Evolutionary conservation across 108 stramenopile genomes (phyloP).

Genomic region (Cylindrotheca closterium): DNA sequence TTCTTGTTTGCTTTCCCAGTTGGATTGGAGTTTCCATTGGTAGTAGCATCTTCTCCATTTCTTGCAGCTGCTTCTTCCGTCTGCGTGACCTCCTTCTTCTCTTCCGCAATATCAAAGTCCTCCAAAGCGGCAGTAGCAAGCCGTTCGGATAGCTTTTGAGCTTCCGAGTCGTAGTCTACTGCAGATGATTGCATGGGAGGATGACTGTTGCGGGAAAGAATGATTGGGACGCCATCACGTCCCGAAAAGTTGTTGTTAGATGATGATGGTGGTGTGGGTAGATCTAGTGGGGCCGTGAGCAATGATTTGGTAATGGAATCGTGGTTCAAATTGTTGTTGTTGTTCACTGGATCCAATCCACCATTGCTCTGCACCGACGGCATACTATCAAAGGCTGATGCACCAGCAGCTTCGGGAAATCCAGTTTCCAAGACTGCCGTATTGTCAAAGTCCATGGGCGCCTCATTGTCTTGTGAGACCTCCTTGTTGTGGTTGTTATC

Average conservation of each 20-base stretch:
- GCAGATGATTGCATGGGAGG: neutral
- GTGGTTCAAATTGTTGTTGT: neutral
- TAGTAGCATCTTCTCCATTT: neutral
- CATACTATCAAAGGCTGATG: neutral
- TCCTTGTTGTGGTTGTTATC: constrained; percentile 15
- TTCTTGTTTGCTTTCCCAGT: constrained; percentile 30
- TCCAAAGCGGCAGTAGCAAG: constrained; percentile 42
- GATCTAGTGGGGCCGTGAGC: constrained; percentile 3
- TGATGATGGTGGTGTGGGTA: neutral
- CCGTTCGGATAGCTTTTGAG: constrained; percentile 31
- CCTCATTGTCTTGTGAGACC: neutral
- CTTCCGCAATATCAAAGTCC: constrained; percentile 32
- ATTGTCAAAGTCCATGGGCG: neutral
- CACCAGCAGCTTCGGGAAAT: neutral
- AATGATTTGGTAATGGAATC: neutral
- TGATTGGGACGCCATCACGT: constrained; percentile 26
- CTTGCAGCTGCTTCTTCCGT: constrained; percentile 6
- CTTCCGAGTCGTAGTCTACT: constrained; percentile 38
- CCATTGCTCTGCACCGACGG: too few species aligned
- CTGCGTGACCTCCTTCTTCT: constrained; percentile 19
- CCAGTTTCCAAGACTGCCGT: neutral
- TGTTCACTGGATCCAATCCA: constrained; percentile 2
- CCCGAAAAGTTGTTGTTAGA: neutral
- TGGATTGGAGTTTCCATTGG: neutral
- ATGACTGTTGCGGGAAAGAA: constrained; percentile 20